Evolutionary conservation across 257 asterid species (phyloP).

Genomic region (Scutellaria minor): DNA sequence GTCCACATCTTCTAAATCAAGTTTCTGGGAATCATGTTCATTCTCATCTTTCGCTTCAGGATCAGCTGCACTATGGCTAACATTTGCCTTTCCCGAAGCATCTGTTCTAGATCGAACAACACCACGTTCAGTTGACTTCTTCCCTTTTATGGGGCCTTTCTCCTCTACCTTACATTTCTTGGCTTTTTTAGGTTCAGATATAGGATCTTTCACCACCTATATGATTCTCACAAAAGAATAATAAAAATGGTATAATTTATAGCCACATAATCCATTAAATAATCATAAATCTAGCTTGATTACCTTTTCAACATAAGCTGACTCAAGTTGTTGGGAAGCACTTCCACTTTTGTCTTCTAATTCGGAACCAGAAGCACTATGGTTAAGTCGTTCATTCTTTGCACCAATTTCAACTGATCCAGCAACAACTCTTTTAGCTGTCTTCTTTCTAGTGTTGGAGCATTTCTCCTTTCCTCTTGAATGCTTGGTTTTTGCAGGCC

Average conservation of each 20-base stretch:
- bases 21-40: not conserved
- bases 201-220: not conserved
- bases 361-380: too few relatives aligned
- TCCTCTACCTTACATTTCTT: constrained; percentile 23
- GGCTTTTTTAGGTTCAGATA: constrained; percentile 21
- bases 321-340: not conserved
- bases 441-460: too few relatives aligned
- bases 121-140: not conserved
- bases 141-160: not conserved
- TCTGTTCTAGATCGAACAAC: not conserved
- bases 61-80: not conserved
- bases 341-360: too few relatives aligned
- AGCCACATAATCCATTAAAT: not conserved
- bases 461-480: too few relatives aligned
- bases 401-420: not conserved
- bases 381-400: not conserved
- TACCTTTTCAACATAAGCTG: not conserved
- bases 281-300: not conserved
- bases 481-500: too few relatives aligned
- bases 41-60: not conserved
- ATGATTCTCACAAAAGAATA: constrained; percentile 3
- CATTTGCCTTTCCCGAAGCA: not conserved
- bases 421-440: too few relatives aligned
- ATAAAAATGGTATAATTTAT: not conserved
- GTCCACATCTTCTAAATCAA: not conserved